Percentiles rank a stretch among this genome's conserved stretches.
These are phyloP conservation scores for Symbiotaphrina buchneri DNA, from an alignment of 495 filamentous ascomycete species.

Conservation along the genomic window DNA sequence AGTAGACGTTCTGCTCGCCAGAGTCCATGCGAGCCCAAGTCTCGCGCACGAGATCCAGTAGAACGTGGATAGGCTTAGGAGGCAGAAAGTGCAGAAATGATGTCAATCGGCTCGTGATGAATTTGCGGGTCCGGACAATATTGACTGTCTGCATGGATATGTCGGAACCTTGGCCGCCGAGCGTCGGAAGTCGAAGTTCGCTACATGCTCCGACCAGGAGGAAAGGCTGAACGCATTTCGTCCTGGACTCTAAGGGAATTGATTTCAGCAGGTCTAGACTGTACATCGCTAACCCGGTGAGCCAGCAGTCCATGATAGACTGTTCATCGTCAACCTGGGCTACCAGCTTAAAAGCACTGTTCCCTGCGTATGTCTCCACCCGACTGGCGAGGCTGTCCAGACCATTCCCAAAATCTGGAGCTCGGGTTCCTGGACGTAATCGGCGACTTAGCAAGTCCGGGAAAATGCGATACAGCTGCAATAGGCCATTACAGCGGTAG, in stretches of 20 bases:
- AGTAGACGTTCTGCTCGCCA: conserved; percentile 15
- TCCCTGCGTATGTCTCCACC: too few relatives aligned
- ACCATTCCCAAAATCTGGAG: too few relatives aligned
- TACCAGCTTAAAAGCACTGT: too few relatives aligned
- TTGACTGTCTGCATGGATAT: conserved; percentile 24
- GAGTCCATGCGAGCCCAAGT: conserved; percentile 27
- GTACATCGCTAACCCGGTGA: conserved; percentile 28
- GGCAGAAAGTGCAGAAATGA: conserved; percentile 24
- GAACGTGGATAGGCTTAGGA: conserved; percentile 26
- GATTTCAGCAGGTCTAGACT: conserved; percentile 25
- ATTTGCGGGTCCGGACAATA: conserved; percentile 19
- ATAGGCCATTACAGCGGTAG: conserved; percentile 27
- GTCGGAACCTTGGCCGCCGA: conserved; percentile 7
- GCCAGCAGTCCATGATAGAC: conserved; percentile 15
- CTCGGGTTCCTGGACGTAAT: too few relatives aligned
- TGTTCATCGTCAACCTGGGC: neutral
- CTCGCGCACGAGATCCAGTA: conserved; percentile 23
- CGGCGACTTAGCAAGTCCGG: conserved; percentile 23
- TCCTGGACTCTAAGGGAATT: conserved; percentile 28
- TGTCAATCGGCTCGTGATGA: conserved; percentile 22
- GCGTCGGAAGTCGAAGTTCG: conserved; percentile 19
- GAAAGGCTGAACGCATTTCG: conserved; percentile 29
- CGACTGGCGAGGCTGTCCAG: too few relatives aligned
- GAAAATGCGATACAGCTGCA: conserved; percentile 31
- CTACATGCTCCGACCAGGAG: conserved; percentile 24